A percentile compares a stretch with the other conserved stretches of the same genome.
Evolutionary conservation across 2,329 filamentous ascomycete species (phyloP).

Genomic region (Monosporascus sp.): DNA sequence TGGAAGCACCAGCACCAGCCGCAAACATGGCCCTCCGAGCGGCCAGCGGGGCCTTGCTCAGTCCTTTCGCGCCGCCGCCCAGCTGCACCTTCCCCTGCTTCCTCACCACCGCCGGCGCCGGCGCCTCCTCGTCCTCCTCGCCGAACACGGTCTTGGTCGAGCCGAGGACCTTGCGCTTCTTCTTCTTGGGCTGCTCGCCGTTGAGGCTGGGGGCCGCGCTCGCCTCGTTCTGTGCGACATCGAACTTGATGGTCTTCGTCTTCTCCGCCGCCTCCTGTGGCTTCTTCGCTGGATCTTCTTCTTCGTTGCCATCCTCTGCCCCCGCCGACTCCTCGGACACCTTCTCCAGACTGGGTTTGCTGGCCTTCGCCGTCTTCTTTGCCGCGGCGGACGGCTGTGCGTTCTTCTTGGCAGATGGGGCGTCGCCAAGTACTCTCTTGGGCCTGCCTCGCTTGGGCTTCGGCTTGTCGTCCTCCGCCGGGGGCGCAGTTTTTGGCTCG

Average conservation of each 20-base stretch:
- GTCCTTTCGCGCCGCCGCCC: conserved; percentile 17
- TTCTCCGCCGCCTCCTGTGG: conserved; percentile 17
- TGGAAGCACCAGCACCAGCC: conserved; percentile 44
- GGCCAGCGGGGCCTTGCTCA: conserved; percentile 33
- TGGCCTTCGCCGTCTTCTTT: conserved; percentile 26
- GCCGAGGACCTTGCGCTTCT: conserved; percentile 69
- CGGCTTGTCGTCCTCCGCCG: conserved; percentile 16
- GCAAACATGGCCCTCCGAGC: conserved; percentile 26
- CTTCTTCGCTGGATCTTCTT: conserved; percentile 27
- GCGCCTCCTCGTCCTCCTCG: conserved; percentile 48
- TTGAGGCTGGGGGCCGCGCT: conserved; percentile 15
- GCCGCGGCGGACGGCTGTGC: conserved; percentile 23
- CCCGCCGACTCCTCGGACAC: conserved; percentile 30
- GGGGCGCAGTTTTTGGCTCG: conserved; percentile 1
- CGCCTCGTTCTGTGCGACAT: conserved; percentile 22
- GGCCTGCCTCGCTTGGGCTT: conserved; percentile 36
- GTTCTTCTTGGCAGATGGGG: conserved; percentile 41
- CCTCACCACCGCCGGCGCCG: conserved; percentile 5
- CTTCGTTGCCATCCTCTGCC: conserved; percentile 21
- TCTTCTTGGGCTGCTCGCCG: conserved; percentile 47
- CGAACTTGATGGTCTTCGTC: conserved; percentile 27
- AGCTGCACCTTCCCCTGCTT: conserved; percentile 23
- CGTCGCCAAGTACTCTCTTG: conserved; percentile 42
- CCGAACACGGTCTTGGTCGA: conserved; percentile 65
- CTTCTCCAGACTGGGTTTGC: conserved; percentile 25